Evolutionary conservation across 2,329 filamentous ascomycete genomes (phyloP).

Genomic region (Aspergillus chevalieri): DNA sequence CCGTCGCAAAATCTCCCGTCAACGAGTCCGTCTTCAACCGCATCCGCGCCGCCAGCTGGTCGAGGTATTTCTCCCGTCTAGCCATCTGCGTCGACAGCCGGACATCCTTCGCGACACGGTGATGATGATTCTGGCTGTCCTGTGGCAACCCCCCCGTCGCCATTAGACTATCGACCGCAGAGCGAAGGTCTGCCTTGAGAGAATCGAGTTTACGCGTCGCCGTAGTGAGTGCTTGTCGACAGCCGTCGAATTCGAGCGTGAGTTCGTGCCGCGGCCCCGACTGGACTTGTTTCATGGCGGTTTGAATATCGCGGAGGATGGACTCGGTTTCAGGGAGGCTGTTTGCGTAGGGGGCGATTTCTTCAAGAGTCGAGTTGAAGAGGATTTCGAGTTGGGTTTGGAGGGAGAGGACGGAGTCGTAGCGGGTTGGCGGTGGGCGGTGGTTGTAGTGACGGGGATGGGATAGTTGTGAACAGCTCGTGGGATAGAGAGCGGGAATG

Average conservation of each 20-base stretch:
- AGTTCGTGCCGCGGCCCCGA: constrained; percentile 25
- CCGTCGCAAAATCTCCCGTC: constrained; percentile 20
- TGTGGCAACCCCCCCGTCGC: constrained; percentile 10
- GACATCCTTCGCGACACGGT: constrained; percentile 17
- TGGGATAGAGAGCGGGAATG: constrained; percentile 22
- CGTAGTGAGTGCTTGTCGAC: constrained; percentile 24
- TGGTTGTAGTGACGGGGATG: constrained; percentile 6
- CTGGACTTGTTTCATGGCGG: constrained; percentile 21
- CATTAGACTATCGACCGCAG: constrained; percentile 29
- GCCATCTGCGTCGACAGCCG: constrained; percentile 25
- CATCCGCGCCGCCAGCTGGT: constrained; percentile 27
- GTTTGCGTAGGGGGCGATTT: constrained; percentile 18
- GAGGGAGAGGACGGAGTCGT: constrained; percentile 14
- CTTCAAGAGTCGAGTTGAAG: constrained; percentile 23
- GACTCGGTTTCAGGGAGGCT: constrained; percentile 26
- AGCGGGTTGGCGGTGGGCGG: constrained; percentile 7
- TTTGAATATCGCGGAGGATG: constrained; percentile 22
- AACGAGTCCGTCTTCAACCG: constrained; percentile 28
- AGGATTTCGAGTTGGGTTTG: constrained; percentile 24
- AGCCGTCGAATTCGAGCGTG: constrained; percentile 32
- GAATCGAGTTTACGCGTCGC: constrained; percentile 30
- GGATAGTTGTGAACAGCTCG: constrained; percentile 20
- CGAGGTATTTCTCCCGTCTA: constrained; percentile 27
- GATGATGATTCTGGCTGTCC: no score
- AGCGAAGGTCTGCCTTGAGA: constrained; percentile 29